Evolutionary conservation across 192 early-diverging fungal species (phyloP).

Genomic region (Haplosporangium gracile): DNA sequence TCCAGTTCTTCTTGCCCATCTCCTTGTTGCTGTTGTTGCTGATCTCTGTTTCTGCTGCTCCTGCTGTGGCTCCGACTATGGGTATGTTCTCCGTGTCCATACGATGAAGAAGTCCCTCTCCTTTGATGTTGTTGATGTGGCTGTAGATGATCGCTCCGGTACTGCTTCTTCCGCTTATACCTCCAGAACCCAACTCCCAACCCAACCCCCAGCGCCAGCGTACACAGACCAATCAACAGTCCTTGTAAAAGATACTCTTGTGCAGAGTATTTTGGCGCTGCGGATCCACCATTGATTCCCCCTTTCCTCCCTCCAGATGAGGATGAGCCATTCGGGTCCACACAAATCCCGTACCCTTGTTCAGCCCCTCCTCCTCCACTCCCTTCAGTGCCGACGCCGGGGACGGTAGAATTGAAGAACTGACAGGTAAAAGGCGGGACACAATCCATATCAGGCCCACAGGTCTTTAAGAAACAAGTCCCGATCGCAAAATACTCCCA

Average conservation of each 20-base stretch:
- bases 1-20: not conserved
- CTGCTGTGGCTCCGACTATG: not conserved
- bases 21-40: not conserved
- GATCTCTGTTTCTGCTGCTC: not conserved
- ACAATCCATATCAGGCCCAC: conserved; percentile 17
- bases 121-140: not conserved
- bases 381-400: not conserved
- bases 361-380: not conserved
- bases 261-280: conserved; percentile 14
- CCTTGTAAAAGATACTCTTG: conserved; percentile 31
- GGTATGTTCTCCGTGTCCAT: not conserved
- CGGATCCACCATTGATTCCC: not conserved
- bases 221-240: conserved; percentile 30
- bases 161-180: conserved; percentile 24
- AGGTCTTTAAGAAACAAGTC: conserved; percentile 36
- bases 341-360: conserved; percentile 23
- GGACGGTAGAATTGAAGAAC: not conserved
- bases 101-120: not conserved
- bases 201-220: conserved; percentile 19
- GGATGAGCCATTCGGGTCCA: conserved; percentile 8
- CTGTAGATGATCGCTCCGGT: not conserved
- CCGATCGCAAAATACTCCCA: conserved; percentile 39
- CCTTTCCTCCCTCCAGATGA: not conserved
- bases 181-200: conserved; percentile 41
- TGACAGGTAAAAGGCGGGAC: conserved; percentile 10